These are phyloP conservation scores for Nitzschia putrida DNA, from an alignment of 108 stramenopile species.

Conservation along the genomic window DNA sequence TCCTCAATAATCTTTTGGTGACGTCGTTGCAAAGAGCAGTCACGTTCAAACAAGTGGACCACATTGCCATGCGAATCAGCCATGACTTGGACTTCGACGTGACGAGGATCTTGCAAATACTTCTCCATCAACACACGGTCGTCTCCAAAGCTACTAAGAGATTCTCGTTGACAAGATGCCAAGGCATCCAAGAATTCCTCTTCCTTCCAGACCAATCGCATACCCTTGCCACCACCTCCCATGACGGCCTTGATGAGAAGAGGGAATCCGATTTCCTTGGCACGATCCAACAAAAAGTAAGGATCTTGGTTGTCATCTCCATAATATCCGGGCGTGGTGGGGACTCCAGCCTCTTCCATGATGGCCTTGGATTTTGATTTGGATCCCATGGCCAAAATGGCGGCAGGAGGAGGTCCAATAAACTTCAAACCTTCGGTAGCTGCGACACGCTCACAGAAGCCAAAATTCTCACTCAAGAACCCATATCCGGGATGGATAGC, in stretches of 20 bases:
- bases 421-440: conserved; percentile 58
- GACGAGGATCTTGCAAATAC: conserved; percentile 94
- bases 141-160: conserved; percentile 89
- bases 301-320: conserved; percentile 52
- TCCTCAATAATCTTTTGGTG: conserved; percentile 99
- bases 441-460: conserved; percentile 58
- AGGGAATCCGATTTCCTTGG: conserved; percentile 93
- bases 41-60: conserved; percentile 88
- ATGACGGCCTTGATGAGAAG: conserved; percentile 97
- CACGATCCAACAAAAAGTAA: conserved; percentile 70
- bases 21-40: conserved; percentile 94
- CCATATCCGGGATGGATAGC: conserved; percentile 96
- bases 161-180: conserved; percentile 89
- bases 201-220: conserved; percentile 92
- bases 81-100: conserved; percentile 97
- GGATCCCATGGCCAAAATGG: conserved; percentile 92
- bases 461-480: conserved; percentile 80
- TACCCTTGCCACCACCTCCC: conserved; percentile 99
- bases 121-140: conserved; percentile 95
- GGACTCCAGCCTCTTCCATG: conserved; percentile 86
- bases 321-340: conserved; percentile 91
- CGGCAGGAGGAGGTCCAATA: conserved; percentile 85
- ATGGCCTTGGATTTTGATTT: conserved; percentile 93
- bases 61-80: conserved; percentile 65
- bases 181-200: conserved; percentile 58